Base-by-base conservation (phyloP, 176 grass and related monocot genomes). In the Thalia dealbata region DNA sequence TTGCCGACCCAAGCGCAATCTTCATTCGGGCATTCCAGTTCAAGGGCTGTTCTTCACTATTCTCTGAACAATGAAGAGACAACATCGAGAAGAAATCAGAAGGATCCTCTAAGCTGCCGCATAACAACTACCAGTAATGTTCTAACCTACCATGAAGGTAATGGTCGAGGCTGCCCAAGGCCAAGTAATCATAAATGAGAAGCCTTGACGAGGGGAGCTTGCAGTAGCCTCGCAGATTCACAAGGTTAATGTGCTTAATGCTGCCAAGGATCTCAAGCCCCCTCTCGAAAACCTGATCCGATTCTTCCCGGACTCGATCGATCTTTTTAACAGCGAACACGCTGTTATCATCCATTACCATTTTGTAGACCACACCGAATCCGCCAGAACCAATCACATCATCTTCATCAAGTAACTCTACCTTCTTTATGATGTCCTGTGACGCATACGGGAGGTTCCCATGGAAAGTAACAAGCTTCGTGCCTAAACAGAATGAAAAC, bases 21-120 rank as follows among this genome's bases (percentile, higher is more conserved):
- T 91, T 99, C 95, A 99, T 99, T 0, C 95, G 85, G 0, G 95
- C 95, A 29, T 99, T 99, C 95, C 95, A 99, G 48, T 99, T 99
- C 80, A 99, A 56, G 14, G 90, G 90, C 58, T 99, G 87, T 29
- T 93, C 90, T 73, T 93, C 87, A 1, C 58, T 90, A 46, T 86
- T 76, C 56, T 91, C 95, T 99, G 87, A 72, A 56, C 4, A 38
- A 75, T 69, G 29, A 41, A 21, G 58, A 41, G 10, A 59, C 1
- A 21, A 13, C 0, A 4, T 8, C 3, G 32, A 38, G 32, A 38
- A 48, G 45, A 48, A 13, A 48, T 48, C 45, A 48, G 11, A 8
- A 48, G 11, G 6, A 48, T 48, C 45, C 45, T 48, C 45, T 13
- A 48, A 48, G 6, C 1, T 48, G 45, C 10, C 6, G 9, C 9